Evolutionary conservation across 345 rosid genomes (phyloP).

Genomic region (Eucalyptus viminalis): DNA sequence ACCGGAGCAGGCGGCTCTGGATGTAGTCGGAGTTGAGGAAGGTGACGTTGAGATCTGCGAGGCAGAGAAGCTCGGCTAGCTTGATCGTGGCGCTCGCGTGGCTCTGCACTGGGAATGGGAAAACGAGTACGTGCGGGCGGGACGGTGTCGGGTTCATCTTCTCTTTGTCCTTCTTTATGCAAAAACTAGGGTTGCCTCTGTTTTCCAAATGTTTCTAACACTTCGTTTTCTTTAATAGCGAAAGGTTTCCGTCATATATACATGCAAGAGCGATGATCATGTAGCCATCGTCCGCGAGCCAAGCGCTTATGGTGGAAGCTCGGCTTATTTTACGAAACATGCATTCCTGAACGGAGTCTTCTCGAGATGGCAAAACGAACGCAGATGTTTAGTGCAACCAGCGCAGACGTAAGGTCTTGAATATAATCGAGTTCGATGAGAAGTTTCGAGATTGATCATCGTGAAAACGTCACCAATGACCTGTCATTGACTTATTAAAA

Average conservation of each 20-base stretch:
- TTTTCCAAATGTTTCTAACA: background rate
- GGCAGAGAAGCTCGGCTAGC: constrained; percentile 39
- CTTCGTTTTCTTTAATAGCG: background rate
- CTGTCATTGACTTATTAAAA: background rate
- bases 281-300: background rate
- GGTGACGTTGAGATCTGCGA: constrained; percentile 38
- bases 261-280: background rate
- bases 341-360: background rate
- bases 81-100: constrained; percentile 65
- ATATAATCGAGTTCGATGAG: background rate
- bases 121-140: constrained; percentile 30
- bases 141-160: background rate
- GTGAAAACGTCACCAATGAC: background rate
- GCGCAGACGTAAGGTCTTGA: background rate
- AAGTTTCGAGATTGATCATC: background rate
- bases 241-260: background rate
- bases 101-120: constrained; percentile 51
- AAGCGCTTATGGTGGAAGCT: background rate
- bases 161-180: background rate
- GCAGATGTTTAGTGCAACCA: background rate
- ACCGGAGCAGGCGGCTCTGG: constrained; percentile 6
- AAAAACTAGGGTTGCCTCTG: background rate
- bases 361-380: background rate
- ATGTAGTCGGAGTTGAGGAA: constrained; percentile 31
- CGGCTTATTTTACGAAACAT: background rate